Evolutionary conservation across 768 basidiomycete species (phyloP), one percentile per base, ranked within the genome.

Genomic region (Boletus tomentosulus): DNA sequence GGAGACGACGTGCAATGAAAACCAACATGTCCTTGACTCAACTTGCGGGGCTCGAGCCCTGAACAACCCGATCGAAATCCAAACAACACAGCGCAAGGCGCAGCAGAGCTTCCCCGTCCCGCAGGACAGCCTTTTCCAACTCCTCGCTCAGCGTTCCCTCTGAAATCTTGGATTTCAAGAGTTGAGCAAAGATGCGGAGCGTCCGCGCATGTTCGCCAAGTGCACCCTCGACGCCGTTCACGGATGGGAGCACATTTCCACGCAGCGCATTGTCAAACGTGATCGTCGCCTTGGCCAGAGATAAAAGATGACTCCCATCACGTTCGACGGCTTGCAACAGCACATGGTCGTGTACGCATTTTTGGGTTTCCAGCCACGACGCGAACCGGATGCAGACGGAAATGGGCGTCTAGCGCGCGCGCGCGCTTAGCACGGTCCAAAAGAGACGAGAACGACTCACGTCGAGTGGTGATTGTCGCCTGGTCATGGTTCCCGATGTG

Each of bases 281-380:
- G 50, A 65, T 30, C n/a, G 51, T 46, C 46, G 54, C 55, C 7
- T 24, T 54, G 11, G 62, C 67, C 25, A 66, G 13, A 25, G 48
- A 44, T 25, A 69, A 54, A 19, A 67, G 47, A 9, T 31, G 33
- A 1, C 31, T 24, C 0, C 59, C 65, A 10, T 66, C 65, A 0
- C 65, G 65, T 37, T 66, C 65, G 48, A 69, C n/a, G 9, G 67
- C 62, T 4, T 38, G 28, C 6, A 46, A 6, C 2, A 66, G 37
- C 19, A 10, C 13, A 0, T 38, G 55, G 11, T 35, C 46, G 0
- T 48, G 27, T 45, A 55, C 52, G 45, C n/a, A 55, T 0, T 0
- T 51, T 5, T 63, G 56, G 4, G 7, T 51, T 30, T 63, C 62
- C 1, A 66, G 16, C 58, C 63, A 66, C 31, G 51, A 44, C 0